Evolutionary conservation across 1,284 basidiomycete species (phyloP).

Genomic region (Moesziomyces sp.): DNA sequence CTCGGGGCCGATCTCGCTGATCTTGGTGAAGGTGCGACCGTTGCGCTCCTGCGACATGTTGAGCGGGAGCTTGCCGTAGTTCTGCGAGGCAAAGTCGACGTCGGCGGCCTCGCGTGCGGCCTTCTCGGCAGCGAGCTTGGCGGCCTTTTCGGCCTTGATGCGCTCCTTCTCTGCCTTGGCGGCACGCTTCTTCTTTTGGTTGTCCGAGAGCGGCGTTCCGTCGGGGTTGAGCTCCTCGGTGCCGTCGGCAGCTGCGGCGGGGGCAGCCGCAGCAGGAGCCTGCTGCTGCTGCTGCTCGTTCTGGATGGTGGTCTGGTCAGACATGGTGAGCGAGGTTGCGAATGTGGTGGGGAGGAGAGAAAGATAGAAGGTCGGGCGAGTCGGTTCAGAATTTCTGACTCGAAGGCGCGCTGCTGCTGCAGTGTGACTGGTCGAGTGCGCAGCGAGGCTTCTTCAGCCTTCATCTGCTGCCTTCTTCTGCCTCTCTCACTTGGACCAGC

Average conservation of each 20-base stretch:
- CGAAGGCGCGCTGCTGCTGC: neutral
- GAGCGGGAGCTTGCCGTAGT: constrained; percentile 89
- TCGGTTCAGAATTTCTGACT: constrained; percentile 27
- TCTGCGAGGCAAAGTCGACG: constrained; percentile 84
- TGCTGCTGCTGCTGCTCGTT: constrained; percentile 20
- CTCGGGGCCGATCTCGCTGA: constrained; percentile 77
- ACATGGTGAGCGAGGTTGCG: constrained; percentile 22
- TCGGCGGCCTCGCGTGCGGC: constrained; percentile 80
- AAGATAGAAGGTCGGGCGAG: constrained; percentile 2
- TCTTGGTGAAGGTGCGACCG: constrained; percentile 72
- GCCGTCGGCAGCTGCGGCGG: constrained; percentile 24
- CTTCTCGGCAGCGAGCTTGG: constrained; percentile 81
- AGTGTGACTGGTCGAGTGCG: neutral
- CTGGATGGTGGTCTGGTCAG: constrained; percentile 39
- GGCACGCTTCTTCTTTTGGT: constrained; percentile 89
- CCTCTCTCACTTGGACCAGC: constrained; percentile 4
- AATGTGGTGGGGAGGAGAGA: constrained; percentile 4
- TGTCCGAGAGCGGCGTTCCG: constrained; percentile 77
- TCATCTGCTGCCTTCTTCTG: constrained; percentile 7
- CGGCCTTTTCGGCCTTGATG: constrained; percentile 80
- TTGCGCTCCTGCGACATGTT: constrained; percentile 84
- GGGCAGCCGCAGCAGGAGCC: neutral
- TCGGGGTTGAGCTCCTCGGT: constrained; percentile 60
- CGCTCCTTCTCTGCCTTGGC: constrained; percentile 86
- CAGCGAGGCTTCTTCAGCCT: constrained; percentile 5